phyloP scores from a whole-genome alignment of 306 rosid genomes.

The Inga oerstediana region DNA sequence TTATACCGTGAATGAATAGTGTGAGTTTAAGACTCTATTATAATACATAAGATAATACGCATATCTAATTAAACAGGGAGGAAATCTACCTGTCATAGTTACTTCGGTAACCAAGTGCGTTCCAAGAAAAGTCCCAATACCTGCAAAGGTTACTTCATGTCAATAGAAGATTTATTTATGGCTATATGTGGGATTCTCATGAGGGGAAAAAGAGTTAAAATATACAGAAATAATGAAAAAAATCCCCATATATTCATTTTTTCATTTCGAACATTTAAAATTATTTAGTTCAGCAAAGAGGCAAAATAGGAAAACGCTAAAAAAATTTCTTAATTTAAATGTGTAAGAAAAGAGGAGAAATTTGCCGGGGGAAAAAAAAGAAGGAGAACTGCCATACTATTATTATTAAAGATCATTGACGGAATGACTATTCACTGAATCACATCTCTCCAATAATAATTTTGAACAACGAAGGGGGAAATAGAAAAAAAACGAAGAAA shows the following conservation, averaged over 20 bases:
- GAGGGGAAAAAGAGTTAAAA: neutral
- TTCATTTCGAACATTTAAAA: neutral
- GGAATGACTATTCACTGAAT: neutral
- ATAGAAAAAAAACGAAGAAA: neutral
- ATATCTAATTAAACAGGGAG: neutral
- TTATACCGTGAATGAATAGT: neutral
- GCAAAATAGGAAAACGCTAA: neutral
- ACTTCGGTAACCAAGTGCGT: neutral
- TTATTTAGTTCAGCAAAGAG: neutral
- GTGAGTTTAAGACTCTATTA: too few species aligned
- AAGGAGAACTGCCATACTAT: neutral
- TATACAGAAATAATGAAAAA: neutral
- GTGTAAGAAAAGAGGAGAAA: neutral
- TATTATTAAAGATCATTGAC: neutral
- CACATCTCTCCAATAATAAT: neutral
- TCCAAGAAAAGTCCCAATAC: constrained; percentile 68
- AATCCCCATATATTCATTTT: neutral
- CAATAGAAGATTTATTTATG: neutral
- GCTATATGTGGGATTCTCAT: neutral
- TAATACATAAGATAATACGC: neutral
- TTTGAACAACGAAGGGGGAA: neutral
- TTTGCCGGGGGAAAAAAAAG: too few species aligned
- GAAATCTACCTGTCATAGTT: constrained; percentile 38
- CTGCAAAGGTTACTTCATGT: constrained; percentile 30
- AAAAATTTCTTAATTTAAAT: neutral